Conservation (phyloP, 805 yeast genomes). For the Wickerhamomyces ciferrii region DNA sequence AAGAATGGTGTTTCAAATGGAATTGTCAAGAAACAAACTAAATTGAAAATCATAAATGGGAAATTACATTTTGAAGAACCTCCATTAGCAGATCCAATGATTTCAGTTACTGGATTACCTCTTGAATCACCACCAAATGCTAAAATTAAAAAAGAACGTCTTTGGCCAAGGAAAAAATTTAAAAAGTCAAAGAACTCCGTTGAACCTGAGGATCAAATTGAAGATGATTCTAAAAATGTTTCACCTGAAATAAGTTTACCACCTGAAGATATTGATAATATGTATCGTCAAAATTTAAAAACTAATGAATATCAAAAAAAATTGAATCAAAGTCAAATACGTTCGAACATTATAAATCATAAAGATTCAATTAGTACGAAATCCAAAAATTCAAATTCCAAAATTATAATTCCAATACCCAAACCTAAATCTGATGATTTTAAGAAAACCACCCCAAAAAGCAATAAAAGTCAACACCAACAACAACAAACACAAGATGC, state of each 20-base stretch:
- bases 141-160: constrained; percentile 49
- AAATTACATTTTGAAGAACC: constrained; percentile 43
- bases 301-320: constrained; percentile 29
- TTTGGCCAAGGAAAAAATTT: constrained; percentile 39
- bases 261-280: not conserved
- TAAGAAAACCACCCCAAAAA: constrained; percentile 5
- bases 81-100: constrained; percentile 43
- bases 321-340: constrained; percentile 24
- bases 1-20: too few relatives aligned
- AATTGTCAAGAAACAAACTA: not conserved
- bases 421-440: constrained; percentile 5
- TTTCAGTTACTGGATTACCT: constrained; percentile 69
- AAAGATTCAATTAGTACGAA: too few relatives aligned
- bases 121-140: constrained; percentile 63
- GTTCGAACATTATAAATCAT: constrained; percentile 1
- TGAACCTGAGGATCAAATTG: constrained; percentile 14
- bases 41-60: not conserved
- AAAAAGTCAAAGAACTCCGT: constrained; percentile 16
- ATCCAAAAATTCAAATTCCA: too few relatives aligned
- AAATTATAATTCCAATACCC: too few relatives aligned
- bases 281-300: constrained; percentile 19
- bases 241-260: constrained; percentile 1
- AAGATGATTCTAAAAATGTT: not conserved
- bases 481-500: constrained; percentile 4
- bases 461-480: constrained; percentile 11